Evolutionary conservation across 2,329 filamentous ascomycete species (phyloP).

Genomic region (Lasiodiplodia sp.): DNA sequence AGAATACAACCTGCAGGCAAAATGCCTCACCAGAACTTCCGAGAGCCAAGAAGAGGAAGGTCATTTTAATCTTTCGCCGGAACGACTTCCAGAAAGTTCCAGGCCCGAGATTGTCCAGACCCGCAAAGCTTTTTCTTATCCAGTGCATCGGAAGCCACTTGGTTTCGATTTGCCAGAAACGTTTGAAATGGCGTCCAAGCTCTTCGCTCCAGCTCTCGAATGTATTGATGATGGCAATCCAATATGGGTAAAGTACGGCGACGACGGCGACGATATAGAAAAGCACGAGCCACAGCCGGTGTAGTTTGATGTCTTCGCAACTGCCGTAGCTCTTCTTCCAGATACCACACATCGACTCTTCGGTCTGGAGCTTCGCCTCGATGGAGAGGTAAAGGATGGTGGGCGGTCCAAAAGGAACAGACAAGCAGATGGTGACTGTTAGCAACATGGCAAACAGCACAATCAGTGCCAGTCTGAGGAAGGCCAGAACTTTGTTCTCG

Average conservation of each 20-base stretch:
- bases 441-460: conserved; percentile 40
- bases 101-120: background rate
- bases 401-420: conserved; percentile 31
- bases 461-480: conserved; percentile 39
- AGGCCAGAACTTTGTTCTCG: conserved; percentile 41
- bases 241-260: conserved; percentile 10
- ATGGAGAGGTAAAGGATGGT: background rate
- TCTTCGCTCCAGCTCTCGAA: background rate
- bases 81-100: background rate
- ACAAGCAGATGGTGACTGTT: conserved; percentile 39
- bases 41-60: background rate
- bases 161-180: background rate
- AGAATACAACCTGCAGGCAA: conserved; percentile 15
- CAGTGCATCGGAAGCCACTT: conserved; percentile 8
- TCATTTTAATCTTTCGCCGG: background rate
- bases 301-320: background rate
- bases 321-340: background rate
- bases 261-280: conserved; percentile 9
- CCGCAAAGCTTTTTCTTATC: background rate
- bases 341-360: background rate
- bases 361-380: background rate
- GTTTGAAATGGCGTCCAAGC: background rate
- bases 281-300: background rate
- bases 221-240: conserved; percentile 18
- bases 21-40: background rate